A percentile compares a stretch with the other conserved stretches of the same genome.
phyloP scores from a whole-genome alignment of 2,329 filamentous ascomycete species.

The Orbilia blumenaviensis region DNA sequence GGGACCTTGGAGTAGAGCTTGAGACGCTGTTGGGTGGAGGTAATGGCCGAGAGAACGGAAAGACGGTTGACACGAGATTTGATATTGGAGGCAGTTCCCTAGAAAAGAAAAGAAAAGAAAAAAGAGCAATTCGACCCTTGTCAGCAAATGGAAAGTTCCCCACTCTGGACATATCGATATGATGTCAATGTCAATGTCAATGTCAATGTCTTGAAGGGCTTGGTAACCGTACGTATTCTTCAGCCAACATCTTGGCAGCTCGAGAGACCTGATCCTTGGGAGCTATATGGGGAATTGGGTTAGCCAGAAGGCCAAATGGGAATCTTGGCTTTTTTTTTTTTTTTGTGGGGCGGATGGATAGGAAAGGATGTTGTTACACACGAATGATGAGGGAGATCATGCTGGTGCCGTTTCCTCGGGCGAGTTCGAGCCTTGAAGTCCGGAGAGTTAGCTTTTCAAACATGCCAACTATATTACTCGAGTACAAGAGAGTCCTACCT shows the following conservation, averaged over 20 bases:
- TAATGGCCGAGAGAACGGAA: conserved; percentile 97
- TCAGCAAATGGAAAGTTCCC: conserved; percentile 59
- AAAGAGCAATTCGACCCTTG: conserved; percentile 36
- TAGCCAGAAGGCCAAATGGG: conserved; percentile 55
- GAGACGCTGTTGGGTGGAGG: conserved; percentile 96
- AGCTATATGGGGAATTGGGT: conserved; percentile 66
- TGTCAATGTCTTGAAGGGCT: background rate
- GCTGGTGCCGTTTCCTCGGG: conserved; percentile 96
- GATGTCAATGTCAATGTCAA: background rate
- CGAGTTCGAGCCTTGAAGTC: conserved; percentile 75
- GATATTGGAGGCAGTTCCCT: conserved; percentile 99
- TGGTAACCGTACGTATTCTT: conserved; percentile 84
- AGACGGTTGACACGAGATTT: conserved; percentile 99
- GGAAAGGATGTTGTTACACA: too few species aligned
- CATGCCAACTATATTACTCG: background rate
- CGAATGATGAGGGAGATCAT: conserved; percentile 99
- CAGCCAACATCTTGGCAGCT: conserved; percentile 98
- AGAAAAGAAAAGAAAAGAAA: too few species aligned
- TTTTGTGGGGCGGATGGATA: conserved; percentile 56
- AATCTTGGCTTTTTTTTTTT: background rate
- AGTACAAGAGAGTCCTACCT: conserved; percentile 63
- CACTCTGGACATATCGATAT: background rate
- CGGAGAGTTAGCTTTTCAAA: conserved; percentile 1
- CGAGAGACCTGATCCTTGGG: conserved; percentile 98
- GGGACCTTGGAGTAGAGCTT: conserved; percentile 99